A percentile compares a stretch with the other conserved stretches of the same genome.
phyloP scores from a whole-genome alignment of 129 eudicot genomes.

The Lactuca sativa region DNA sequence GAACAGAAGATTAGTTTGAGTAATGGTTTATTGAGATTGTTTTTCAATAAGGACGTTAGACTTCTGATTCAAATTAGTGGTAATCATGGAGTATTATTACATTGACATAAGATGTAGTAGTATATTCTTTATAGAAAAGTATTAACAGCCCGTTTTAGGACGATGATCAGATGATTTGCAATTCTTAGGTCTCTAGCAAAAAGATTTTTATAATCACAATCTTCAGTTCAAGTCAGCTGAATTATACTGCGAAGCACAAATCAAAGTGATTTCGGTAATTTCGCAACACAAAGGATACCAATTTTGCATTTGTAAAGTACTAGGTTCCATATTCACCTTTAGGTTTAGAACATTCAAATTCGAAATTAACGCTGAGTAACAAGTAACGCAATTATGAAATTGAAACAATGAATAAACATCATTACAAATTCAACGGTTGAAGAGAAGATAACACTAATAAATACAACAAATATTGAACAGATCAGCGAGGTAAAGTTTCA shows the following conservation, averaged over 20 bases:
- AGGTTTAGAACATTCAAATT: background rate
- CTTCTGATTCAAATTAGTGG: too few species aligned
- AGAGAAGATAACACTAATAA: background rate
- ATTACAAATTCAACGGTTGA: background rate
- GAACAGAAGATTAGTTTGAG: background rate
- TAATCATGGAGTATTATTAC: background rate
- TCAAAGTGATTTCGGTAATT: background rate
- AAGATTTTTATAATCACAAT: background rate
- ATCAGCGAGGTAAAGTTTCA: background rate
- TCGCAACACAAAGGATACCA: background rate
- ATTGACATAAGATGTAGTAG: background rate
- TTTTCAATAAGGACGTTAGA: too few species aligned
- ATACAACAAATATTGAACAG: background rate
- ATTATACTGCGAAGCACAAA: background rate
- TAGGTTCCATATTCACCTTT: slow-evolving; percentile 1
- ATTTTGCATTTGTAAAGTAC: slow-evolving; percentile 4
- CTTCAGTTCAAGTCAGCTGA: background rate
- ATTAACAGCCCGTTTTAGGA: background rate
- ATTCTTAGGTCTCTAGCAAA: background rate
- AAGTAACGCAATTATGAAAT: background rate
- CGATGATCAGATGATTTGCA: background rate
- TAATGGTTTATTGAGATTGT: too few species aligned
- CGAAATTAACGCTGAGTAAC: slow-evolving; percentile 5
- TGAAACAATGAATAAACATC: background rate
- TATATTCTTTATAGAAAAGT: background rate